These are phyloP conservation scores for Aspergillus spinulosporus DNA, from an alignment of 2,329 filamentous ascomycete species.

Conservation along the genomic window DNA sequence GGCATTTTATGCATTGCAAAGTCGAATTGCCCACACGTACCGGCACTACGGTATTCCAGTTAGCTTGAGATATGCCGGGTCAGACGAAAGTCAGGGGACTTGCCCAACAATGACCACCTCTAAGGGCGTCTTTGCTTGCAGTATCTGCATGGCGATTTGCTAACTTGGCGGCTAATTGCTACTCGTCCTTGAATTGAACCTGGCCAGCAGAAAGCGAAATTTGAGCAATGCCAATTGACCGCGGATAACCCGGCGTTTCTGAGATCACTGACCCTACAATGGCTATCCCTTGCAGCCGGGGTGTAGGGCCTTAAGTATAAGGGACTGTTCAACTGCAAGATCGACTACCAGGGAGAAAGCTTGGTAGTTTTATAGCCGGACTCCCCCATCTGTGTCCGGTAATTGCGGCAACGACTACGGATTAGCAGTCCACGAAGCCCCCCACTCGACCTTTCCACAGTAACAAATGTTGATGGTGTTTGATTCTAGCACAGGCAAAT, in stretches of 20 bases:
- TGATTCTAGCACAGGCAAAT: neutral
- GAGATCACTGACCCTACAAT: neutral
- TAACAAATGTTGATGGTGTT: neutral
- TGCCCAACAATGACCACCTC: slow-evolving; percentile 39
- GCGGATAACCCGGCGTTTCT: neutral
- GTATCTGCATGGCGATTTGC: slow-evolving; percentile 21
- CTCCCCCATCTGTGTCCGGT: neutral
- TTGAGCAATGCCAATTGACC: neutral
- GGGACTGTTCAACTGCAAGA: neutral
- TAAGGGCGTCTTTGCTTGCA: slow-evolving; percentile 30
- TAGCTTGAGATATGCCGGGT: neutral
- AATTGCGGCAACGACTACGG: neutral
- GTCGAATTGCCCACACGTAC: slow-evolving; percentile 24
- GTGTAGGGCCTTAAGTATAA: neutral
- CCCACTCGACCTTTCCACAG: neutral
- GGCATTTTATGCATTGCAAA: neutral
- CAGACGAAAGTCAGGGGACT: slow-evolving; percentile 9
- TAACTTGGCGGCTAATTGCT: neutral
- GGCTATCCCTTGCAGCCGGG: neutral
- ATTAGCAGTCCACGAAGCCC: neutral
- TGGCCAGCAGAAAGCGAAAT: neutral
- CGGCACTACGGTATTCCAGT: slow-evolving; percentile 27
- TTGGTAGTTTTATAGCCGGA: slow-evolving; percentile 12
- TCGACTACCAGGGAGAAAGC: neutral
- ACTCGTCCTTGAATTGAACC: neutral